phyloP scores from a whole-genome alignment of 2,329 filamentous ascomycete species.

The Aschersonia sp. region DNA sequence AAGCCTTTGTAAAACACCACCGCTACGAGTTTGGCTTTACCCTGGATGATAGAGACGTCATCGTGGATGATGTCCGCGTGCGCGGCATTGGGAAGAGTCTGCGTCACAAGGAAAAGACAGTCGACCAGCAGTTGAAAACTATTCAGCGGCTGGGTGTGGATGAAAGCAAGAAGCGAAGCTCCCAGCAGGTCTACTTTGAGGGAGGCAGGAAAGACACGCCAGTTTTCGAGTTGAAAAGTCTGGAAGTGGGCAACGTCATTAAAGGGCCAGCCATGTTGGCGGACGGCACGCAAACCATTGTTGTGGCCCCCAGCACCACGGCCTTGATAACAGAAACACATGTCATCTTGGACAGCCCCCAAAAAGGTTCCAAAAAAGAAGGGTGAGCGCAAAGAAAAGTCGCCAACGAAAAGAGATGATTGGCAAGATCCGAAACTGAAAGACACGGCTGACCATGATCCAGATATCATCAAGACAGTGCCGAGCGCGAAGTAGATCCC shows the following conservation, averaged over 20 bases:
- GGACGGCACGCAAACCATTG: slow-evolving; percentile 82
- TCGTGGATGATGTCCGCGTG: slow-evolving; percentile 79
- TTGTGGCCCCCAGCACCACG: slow-evolving; percentile 64
- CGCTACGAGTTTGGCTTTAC: slow-evolving; percentile 91
- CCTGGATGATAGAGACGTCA: slow-evolving; percentile 68
- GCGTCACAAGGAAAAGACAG: slow-evolving; percentile 62
- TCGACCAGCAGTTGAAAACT: slow-evolving; percentile 67
- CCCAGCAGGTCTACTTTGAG: slow-evolving; percentile 67
- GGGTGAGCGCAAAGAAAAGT: background rate
- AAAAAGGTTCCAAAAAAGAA: slow-evolving; percentile 24
- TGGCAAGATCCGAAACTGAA: too few relatives aligned
- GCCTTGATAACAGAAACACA: slow-evolving; percentile 74
- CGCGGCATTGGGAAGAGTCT: slow-evolving; percentile 84
- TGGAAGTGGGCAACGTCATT: slow-evolving; percentile 58
- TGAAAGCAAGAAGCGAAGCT: slow-evolving; percentile 48
- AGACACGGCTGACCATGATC: too few relatives aligned
- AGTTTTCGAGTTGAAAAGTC: slow-evolving; percentile 66
- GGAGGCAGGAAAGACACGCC: slow-evolving; percentile 64
- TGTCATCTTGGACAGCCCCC: slow-evolving; percentile 72
- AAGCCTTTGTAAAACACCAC: slow-evolving; percentile 75
- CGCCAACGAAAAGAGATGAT: background rate
- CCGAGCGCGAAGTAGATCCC: slow-evolving; percentile 41
- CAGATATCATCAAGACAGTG: slow-evolving; percentile 9
- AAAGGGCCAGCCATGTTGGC: slow-evolving; percentile 74
- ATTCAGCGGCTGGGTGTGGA: slow-evolving; percentile 45